A percentile compares a stretch with the other conserved stretches of the same genome.
Conservation (phyloP, 208 protist species). For the Wallacemonas rigidus region DNA sequence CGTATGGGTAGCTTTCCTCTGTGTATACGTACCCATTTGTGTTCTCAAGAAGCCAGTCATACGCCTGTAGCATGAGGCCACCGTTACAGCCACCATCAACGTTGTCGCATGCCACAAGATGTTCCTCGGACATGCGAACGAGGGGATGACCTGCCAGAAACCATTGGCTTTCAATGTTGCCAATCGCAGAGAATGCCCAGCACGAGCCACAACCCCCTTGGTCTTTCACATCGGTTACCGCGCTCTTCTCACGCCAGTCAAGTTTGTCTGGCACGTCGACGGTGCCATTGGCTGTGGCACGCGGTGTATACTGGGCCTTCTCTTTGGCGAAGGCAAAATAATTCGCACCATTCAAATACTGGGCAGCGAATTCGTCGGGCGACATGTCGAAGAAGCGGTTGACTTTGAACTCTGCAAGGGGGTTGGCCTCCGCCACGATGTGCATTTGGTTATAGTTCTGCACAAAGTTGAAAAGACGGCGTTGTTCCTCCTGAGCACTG, state of each 20-base stretch:
- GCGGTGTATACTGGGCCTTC: conserved; percentile 10
- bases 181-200: conserved; percentile 93
- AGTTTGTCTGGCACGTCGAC: conserved; percentile 7
- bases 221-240: conserved; percentile 93
- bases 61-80: conserved; percentile 86
- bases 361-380: conserved; percentile 43
- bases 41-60: conserved; percentile 67
- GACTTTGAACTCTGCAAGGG: conserved; percentile 54
- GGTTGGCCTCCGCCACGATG: conserved; percentile 42
- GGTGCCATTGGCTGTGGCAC: not conserved
- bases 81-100: conserved; percentile 84
- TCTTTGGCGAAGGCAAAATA: conserved; percentile 34
- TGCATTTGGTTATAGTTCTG: conserved; percentile 39
- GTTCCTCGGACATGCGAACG: conserved; percentile 88
- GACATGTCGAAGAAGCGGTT: conserved; percentile 70
- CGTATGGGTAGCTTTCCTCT: conserved; percentile 84
- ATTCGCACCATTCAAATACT: conserved; percentile 41
- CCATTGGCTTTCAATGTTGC: conserved; percentile 74
- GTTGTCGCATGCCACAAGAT: conserved; percentile 93
- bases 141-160: conserved; percentile 58
- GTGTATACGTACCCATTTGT: conserved; percentile 65
- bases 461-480: conserved; percentile 38
- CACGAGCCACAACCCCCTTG: conserved; percentile 95
- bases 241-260: conserved; percentile 88
- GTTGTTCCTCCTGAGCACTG: conserved; percentile 36